Evolutionary conservation across 805 yeast genomes (phyloP), one percentile per base, ranked within the genome.

Genomic region (Saccharomycopsis olivae): DNA sequence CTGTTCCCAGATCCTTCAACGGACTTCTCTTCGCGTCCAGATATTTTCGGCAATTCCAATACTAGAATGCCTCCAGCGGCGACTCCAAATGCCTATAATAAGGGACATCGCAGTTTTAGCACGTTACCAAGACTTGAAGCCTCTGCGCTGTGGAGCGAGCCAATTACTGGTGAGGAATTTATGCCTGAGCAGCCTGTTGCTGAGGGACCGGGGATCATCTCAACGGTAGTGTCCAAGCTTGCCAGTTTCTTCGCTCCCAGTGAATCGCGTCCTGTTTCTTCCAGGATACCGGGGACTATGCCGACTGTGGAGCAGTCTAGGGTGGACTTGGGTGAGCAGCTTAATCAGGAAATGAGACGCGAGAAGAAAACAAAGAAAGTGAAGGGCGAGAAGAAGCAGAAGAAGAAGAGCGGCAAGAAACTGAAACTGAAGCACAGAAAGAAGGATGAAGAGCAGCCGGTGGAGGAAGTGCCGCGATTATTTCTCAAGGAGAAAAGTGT

Each of bases 151-250:
- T n/a, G n/a, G n/a, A n/a, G n/a, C n/a, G n/a, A n/a, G n/a, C n/a
- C n/a, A n/a, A n/a, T n/a, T n/a, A n/a, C n/a, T n/a, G 41, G 41
- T 3, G 41, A 39, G 14, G 41, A 39, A 20, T 39, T 39, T 17
- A 33, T 39, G 41, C 41, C 41, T 5, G 38, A 35, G 17, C 16
- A 27, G 17, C 9, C 11, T 18, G 10, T 16, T 5, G n/a, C 20
- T 31, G 17, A 14, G 6, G 40, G 38, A 5, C 36, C 40, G 11
- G 38, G 40, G 17, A 19, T 41, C 15, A 9, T 41, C 13, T 16
- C 38, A 9, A 35, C 30, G 5, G 33, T 41, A 10, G 31, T 37
- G n/a, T 41, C 44, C 9, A 41, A 36, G 25, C 29, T 41, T 15
- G 27, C 44, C 10, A 36, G 29, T 25, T 30, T 36, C 23, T 41